These are phyloP conservation scores for Aspergillus piperis DNA, from an alignment of 2,329 filamentous ascomycete species.

Conservation along the genomic window DNA sequence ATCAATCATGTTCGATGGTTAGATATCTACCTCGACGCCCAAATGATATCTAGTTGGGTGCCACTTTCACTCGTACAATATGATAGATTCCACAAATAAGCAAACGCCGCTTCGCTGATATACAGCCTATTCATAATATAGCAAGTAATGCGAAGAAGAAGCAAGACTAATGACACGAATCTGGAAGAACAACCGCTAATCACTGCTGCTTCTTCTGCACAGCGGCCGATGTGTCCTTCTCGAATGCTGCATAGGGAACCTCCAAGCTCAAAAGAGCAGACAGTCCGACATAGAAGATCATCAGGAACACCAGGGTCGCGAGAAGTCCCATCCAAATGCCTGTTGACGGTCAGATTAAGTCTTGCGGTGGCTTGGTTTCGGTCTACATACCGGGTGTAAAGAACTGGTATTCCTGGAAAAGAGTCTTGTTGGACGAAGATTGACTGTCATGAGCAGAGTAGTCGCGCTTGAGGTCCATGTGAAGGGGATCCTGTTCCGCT, in stretches of 20 bases:
- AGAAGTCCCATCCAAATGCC: constrained; percentile 87
- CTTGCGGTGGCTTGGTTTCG: background rate
- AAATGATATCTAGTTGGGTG: background rate
- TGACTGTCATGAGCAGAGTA: constrained; percentile 36
- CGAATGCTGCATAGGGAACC: constrained; percentile 91
- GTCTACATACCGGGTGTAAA: constrained; percentile 71
- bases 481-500: constrained; percentile 61
- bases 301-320: constrained; percentile 68
- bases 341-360: constrained; percentile 37
- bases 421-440: constrained; percentile 43
- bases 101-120: background rate
- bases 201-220: constrained; percentile 79
- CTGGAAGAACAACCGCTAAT: constrained; percentile 14
- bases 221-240: constrained; percentile 90
- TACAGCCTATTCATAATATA: constrained; percentile 3
- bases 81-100: constrained; percentile 1
- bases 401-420: constrained; percentile 92
- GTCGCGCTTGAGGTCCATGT: constrained; percentile 74
- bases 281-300: constrained; percentile 77
- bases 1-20: background rate
- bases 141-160: constrained; percentile 2
- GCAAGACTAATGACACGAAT: constrained; percentile 1
- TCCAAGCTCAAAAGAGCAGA: constrained; percentile 76
- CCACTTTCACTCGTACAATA: background rate
- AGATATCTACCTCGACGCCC: background rate